A percentile compares a stretch with the other conserved stretches of the same genome.
phyloP scores from a whole-genome alignment of 805 yeast species.

The Sugiyamaella mastotermitis region DNA sequence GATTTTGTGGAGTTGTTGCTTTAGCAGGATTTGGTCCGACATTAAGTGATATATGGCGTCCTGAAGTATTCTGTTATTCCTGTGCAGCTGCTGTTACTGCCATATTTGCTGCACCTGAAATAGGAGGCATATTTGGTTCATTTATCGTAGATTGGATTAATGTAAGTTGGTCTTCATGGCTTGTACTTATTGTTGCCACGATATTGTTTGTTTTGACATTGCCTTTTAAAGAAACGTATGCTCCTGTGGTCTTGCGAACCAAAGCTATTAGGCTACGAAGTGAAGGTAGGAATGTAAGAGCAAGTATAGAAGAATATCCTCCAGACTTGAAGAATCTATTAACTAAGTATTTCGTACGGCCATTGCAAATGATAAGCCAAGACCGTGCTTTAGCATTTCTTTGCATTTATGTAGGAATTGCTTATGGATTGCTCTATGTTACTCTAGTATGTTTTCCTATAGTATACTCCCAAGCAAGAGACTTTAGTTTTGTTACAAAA shows the following conservation, averaged over 20 bases:
- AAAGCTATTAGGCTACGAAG: constrained; percentile 38
- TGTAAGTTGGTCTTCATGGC: constrained; percentile 46
- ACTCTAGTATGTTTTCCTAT: constrained; percentile 28
- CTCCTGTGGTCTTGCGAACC: constrained; percentile 27
- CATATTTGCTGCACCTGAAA: constrained; percentile 30
- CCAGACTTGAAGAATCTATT: constrained; percentile 33
- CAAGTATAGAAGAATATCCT: constrained; percentile 36
- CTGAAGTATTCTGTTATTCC: constrained; percentile 39
- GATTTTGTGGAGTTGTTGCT: constrained; percentile 45
- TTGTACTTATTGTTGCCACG: constrained; percentile 34
- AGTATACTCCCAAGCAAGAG: constrained; percentile 15
- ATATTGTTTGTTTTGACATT: constrained; percentile 28
- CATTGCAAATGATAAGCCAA: constrained; percentile 22
- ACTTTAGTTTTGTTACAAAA: constrained; percentile 3
- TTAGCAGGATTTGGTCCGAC: constrained; percentile 44
- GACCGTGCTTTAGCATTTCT: constrained; percentile 28
- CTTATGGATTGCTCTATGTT: constrained; percentile 28
- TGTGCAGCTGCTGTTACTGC: constrained; percentile 37
- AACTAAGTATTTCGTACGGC: constrained; percentile 22
- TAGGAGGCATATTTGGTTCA: constrained; percentile 42
- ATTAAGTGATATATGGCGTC: constrained; percentile 41
- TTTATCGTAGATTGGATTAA: constrained; percentile 37
- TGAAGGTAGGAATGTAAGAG: constrained; percentile 40
- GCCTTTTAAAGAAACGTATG: constrained; percentile 28
- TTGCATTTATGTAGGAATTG: constrained; percentile 26